Conservation (phyloP, 768 basidiomycete genomes). For the Brasilioporus rufonigricans region DNA sequence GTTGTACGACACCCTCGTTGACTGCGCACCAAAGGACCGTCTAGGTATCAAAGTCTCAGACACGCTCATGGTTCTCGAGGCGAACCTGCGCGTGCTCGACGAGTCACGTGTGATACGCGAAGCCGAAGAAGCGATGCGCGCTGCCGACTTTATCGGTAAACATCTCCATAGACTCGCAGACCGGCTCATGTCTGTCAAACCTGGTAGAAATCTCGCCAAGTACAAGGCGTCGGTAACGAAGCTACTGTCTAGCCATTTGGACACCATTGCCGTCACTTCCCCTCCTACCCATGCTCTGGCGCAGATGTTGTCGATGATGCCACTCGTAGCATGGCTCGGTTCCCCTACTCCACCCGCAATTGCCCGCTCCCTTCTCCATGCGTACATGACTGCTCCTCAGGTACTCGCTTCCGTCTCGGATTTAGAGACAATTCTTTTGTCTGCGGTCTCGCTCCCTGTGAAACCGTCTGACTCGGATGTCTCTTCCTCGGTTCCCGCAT, state of each 20-base stretch:
- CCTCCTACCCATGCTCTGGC: background rate
- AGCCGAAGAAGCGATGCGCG: constrained; percentile 8
- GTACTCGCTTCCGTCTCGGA: constrained; percentile 37
- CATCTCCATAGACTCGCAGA: constrained; percentile 6
- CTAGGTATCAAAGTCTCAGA: constrained; percentile 37
- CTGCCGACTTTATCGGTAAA: constrained; percentile 29
- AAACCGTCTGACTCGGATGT: constrained; percentile 5
- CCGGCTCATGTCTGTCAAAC: constrained; percentile 12
- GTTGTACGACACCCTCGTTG: constrained; percentile 43
- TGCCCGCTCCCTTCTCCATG: constrained; percentile 41
- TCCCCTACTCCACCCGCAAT: constrained; percentile 34
- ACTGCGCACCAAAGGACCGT: constrained; percentile 35
- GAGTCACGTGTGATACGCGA: background rate
- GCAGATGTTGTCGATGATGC: constrained; percentile 18
- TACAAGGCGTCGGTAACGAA: constrained; percentile 11
- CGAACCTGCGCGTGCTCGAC: constrained; percentile 38
- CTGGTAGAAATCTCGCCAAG: constrained; percentile 15
- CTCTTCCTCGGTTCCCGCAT: constrained; percentile 29
- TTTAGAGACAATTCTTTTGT: constrained; percentile 44
- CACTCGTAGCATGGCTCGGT: constrained; percentile 34
- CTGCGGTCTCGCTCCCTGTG: constrained; percentile 33
- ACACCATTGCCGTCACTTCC: constrained; percentile 4
- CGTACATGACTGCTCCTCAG: constrained; percentile 41
- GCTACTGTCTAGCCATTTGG: constrained; percentile 20
- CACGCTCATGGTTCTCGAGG: constrained; percentile 42